Evolutionary conservation across 495 filamentous ascomycete genomes (phyloP).

Genomic region (Aspergillus baeticus): DNA sequence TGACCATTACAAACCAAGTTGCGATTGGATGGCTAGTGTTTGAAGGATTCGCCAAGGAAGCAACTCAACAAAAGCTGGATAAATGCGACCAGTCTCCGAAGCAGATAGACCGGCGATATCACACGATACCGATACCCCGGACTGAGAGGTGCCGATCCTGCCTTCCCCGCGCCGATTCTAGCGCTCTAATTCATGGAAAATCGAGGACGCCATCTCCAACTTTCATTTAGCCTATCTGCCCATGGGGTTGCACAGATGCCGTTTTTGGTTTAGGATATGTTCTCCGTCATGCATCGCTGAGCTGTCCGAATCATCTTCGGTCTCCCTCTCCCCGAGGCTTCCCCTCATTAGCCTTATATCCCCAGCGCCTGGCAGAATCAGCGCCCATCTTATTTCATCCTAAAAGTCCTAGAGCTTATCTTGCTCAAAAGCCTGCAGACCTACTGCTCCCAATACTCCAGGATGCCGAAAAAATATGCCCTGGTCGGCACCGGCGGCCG

Average conservation of each 20-base stretch:
- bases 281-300: background rate
- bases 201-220: background rate
- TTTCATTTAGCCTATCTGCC: constrained; percentile 3
- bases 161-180: background rate
- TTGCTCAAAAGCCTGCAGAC: background rate
- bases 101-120: too few relatives aligned
- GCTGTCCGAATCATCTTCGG: background rate
- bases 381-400: too few relatives aligned
- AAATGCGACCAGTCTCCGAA: too few relatives aligned
- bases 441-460: too few relatives aligned
- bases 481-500: constrained; percentile 34
- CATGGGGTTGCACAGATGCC: background rate
- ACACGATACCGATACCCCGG: background rate
- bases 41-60: background rate
- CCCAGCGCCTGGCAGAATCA: too few relatives aligned
- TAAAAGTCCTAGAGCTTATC: too few relatives aligned
- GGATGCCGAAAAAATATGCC: constrained; percentile 27
- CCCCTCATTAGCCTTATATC: background rate
- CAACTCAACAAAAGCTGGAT: too few relatives aligned
- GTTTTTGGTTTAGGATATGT: background rate
- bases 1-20: background rate
- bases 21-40: background rate
- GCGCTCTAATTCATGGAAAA: constrained; percentile 6
- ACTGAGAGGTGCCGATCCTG: background rate
- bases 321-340: background rate